phyloP scores from a whole-genome alignment of 768 basidiomycete genomes.

The Hebeloma cylindrosporum region DNA sequence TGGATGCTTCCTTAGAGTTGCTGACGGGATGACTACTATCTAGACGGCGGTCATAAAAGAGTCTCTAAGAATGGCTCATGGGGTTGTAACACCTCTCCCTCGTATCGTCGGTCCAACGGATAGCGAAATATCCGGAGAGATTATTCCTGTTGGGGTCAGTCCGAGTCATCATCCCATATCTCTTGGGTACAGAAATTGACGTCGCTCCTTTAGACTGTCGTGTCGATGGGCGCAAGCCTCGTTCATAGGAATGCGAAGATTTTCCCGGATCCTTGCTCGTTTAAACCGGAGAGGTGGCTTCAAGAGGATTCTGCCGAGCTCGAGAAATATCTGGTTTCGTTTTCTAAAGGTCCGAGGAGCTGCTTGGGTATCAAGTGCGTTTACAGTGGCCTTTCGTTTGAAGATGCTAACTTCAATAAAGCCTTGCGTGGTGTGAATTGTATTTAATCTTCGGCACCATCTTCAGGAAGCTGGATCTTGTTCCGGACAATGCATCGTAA shows the following conservation, averaged over 20 bases:
- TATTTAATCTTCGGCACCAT: constrained; percentile 41
- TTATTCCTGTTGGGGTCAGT: constrained; percentile 40
- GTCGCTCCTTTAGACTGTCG: constrained; percentile 32
- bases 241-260: constrained; percentile 40
- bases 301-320: constrained; percentile 32
- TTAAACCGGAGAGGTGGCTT: constrained; percentile 46
- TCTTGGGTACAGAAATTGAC: neutral
- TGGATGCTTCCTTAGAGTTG: neutral
- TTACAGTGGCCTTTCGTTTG: neutral
- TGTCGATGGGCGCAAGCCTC: constrained; percentile 39
- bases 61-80: constrained; percentile 41
- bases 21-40: constrained; percentile 5
- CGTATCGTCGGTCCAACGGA: constrained; percentile 37
- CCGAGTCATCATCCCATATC: neutral
- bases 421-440: constrained; percentile 45
- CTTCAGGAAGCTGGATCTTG: constrained; percentile 38
- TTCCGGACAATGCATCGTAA: constrained; percentile 33
- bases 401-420: constrained; percentile 13
- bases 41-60: constrained; percentile 51
- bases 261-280: constrained; percentile 39
- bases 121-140: constrained; percentile 32
- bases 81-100: constrained; percentile 38
- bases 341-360: constrained; percentile 46
- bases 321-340: constrained; percentile 41
- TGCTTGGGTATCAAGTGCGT: constrained; percentile 46